phyloP scores from a whole-genome alignment of 129 eudicot species.

The Lactuca saligna region DNA sequence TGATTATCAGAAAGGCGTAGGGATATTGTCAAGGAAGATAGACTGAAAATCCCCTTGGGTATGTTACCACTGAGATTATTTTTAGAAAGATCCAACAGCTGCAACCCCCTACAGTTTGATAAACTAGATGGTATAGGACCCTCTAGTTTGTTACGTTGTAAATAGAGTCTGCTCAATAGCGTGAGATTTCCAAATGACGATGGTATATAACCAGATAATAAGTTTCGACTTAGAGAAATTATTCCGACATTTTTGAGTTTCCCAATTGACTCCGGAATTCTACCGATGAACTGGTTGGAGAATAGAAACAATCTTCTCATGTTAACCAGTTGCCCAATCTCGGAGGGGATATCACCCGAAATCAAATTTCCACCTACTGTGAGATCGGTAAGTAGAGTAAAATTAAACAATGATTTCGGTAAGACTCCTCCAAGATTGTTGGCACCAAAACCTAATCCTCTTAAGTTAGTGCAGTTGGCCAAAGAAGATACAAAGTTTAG shows the following conservation, averaged over 20 bases:
- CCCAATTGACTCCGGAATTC: conserved; percentile 17
- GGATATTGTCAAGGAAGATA: conserved; percentile 5
- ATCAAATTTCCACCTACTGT: neutral
- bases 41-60: conserved; percentile 10
- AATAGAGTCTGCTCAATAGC: neutral
- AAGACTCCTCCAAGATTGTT: conserved; percentile 28
- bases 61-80: conserved; percentile 29
- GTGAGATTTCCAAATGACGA: conserved; percentile 29
- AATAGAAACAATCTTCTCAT: neutral
- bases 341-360: conserved; percentile 22
- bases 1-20: conserved; percentile 22
- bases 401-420: conserved; percentile 15
- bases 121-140: conserved; percentile 23
- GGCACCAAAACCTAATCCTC: neutral
- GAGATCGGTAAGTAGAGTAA: conserved; percentile 4
- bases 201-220: conserved; percentile 23
- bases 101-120: conserved; percentile 12
- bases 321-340: conserved; percentile 18
- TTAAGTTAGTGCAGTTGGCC: conserved; percentile 18
- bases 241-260: neutral
- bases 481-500: conserved; percentile 24
- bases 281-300: conserved; percentile 1
- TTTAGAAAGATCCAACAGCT: conserved; percentile 2
- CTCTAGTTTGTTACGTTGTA: conserved; percentile 7
- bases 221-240: neutral